These are phyloP conservation scores for Rhinocladiella mackenziei DNA, from an alignment of 2,329 filamentous ascomycete genomes.

Conservation along the genomic window DNA sequence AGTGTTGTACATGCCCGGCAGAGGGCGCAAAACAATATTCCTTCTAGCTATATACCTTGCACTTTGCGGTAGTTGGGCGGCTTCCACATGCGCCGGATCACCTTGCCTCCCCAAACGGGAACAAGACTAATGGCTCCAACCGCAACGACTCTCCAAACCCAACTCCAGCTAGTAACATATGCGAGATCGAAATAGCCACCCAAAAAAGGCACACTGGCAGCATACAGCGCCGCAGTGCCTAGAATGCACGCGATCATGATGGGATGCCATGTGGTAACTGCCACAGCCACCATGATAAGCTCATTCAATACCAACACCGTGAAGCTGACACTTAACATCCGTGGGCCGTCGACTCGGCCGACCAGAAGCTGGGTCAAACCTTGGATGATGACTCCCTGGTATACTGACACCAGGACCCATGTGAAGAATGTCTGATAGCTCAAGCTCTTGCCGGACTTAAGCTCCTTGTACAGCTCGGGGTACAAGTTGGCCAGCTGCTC, in stretches of 20 bases:
- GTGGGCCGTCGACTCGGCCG: constrained; percentile 60
- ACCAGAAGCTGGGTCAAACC: constrained; percentile 87
- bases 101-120: constrained; percentile 81
- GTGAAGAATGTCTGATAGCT: constrained; percentile 94
- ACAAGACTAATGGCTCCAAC: constrained; percentile 76
- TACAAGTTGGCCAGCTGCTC: constrained; percentile 91
- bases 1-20: too few relatives aligned
- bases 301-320: constrained; percentile 91
- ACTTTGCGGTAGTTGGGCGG: constrained; percentile 96
- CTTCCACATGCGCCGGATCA: constrained; percentile 78
- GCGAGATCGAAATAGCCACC: constrained; percentile 82
- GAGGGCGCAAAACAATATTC: not conserved
- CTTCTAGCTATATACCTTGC: constrained; percentile 33
- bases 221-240: constrained; percentile 75
- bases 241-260: constrained; percentile 82
- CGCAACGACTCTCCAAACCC: constrained; percentile 80
- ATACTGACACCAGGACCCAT: constrained; percentile 92
- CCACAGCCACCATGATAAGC: constrained; percentile 92
- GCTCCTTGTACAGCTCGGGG: constrained; percentile 93
- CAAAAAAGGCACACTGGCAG: constrained; percentile 79
- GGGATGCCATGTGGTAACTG: constrained; percentile 95
- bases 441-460: constrained; percentile 81
- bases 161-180: constrained; percentile 74
- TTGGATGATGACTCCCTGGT: constrained; percentile 93
- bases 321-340: constrained; percentile 87